Base-by-base conservation (phyloP, 768 basidiomycete species). In the Serendipita sp. region DNA sequence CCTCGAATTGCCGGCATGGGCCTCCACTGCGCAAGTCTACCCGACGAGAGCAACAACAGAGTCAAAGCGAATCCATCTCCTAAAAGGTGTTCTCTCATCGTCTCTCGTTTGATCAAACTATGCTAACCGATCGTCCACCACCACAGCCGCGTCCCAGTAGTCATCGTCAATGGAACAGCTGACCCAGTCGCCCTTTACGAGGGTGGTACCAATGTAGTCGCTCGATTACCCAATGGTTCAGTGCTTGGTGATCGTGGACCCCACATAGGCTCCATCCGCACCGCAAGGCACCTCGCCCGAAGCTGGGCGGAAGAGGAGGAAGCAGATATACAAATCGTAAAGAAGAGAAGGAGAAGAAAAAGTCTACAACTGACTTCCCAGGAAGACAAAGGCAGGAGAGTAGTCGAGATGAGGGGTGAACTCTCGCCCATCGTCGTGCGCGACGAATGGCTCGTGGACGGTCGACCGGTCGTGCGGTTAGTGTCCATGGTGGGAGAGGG, bases 401-500 rank as follows among this genome's bases (percentile, higher is more conserved):
- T 58, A 13, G 11, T 34, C 31, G 53, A 58, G 30, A n/a, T 22
- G 24, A n/a, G 17, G 9, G 53, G 33, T 3, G 30, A 58, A 34
- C 53, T 34, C 4, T 30, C 33, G 33, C 26, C 53, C 22, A 34
- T 22, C 24, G 24, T 34, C 30, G 33, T 34, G 24, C 24, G 20
- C 26, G 26, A 58, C 11, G 17, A 58, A 24, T 58, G 53, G 53
- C 20, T 20, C 1, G 53, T 26, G 24, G 53, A n/a, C 11, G 20
- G 20, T 9, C 53, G 53, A 24, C 53, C 53, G 11, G 53, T 58
- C 17, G 26, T 58, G 11, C 53, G 53, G 4, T 31, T 58, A n/a
- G 53, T 58, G 9, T 58, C 53, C 4, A 24, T 58, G 53, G n/a
- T 58, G 17, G 53, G 53, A 24, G 53, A 58, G 20, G 53, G 53